Conservation (phyloP, 2,329 filamentous ascomycete species). For the Talaromyces piceae region DNA sequence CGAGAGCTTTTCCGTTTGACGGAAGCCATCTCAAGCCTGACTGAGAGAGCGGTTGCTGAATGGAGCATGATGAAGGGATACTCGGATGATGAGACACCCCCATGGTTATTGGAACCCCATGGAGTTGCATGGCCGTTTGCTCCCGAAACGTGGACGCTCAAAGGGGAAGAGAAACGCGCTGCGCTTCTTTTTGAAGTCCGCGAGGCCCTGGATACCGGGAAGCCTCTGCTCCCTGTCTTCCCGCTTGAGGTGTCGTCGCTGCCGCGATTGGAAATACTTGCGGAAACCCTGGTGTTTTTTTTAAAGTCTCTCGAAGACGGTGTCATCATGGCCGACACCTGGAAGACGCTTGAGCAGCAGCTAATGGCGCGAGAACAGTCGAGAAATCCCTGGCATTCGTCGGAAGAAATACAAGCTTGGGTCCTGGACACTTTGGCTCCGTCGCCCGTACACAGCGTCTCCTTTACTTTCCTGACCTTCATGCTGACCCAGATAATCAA, state of each 20-base stretch:
- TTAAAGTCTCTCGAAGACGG: slow-evolving; percentile 70
- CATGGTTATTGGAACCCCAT: slow-evolving; percentile 45
- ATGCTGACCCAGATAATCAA: slow-evolving; percentile 58
- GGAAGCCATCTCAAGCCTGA: slow-evolving; percentile 61
- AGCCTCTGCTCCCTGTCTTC: slow-evolving; percentile 54
- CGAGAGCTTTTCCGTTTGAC: slow-evolving; percentile 85
- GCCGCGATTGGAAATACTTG: slow-evolving; percentile 66
- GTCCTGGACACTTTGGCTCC: slow-evolving; percentile 68
- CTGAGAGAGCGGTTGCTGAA: slow-evolving; percentile 52
- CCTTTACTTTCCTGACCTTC: slow-evolving; percentile 77
- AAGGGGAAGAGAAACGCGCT: slow-evolving; percentile 33
- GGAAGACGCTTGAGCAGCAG: slow-evolving; percentile 59
- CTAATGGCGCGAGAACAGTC: slow-evolving; percentile 44
- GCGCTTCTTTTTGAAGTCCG: slow-evolving; percentile 39
- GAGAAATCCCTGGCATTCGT: slow-evolving; percentile 39
- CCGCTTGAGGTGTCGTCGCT: slow-evolving; percentile 55
- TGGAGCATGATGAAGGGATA: slow-evolving; percentile 51
- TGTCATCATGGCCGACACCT: slow-evolving; percentile 63
- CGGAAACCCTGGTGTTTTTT: slow-evolving; percentile 66
- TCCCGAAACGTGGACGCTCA: slow-evolving; percentile 41
- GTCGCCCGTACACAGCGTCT: slow-evolving; percentile 73
- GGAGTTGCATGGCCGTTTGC: slow-evolving; percentile 53
- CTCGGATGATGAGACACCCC: slow-evolving; percentile 30
- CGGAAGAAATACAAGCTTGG: slow-evolving; percentile 51
- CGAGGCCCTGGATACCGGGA: slow-evolving; percentile 67